A percentile compares a stretch with the other conserved stretches of the same genome.
Conservation (phyloP, 306 rosid genomes). For the Argentina anserina region DNA sequence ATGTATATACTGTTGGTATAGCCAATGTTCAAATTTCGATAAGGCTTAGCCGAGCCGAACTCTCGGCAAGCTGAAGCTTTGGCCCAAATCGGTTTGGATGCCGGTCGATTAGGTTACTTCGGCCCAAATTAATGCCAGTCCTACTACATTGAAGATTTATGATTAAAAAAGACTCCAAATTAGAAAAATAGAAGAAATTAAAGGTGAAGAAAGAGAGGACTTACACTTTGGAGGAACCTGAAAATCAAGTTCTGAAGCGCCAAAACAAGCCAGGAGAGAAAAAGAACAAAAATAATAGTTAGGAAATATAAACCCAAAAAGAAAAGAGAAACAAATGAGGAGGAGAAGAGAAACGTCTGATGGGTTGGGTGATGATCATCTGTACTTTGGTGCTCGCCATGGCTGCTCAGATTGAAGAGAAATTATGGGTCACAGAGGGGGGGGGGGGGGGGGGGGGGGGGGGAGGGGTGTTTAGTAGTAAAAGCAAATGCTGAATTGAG, state of each 20-base stretch:
- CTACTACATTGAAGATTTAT: too few relatives aligned
- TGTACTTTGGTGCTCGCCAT: slow-evolving; percentile 97
- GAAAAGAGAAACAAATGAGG: neutral
- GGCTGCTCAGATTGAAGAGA: slow-evolving; percentile 27
- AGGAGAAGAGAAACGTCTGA: slow-evolving; percentile 35
- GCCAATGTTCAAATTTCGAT: too few relatives aligned
- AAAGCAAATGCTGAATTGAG: too few relatives aligned
- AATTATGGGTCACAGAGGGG: neutral
- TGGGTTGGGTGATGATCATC: slow-evolving; percentile 95
- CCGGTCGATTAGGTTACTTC: too few relatives aligned
- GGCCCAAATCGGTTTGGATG: too few relatives aligned
- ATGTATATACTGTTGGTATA: too few relatives aligned
- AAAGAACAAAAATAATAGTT: neutral
- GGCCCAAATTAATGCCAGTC: too few relatives aligned
- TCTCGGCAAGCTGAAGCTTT: too few relatives aligned
- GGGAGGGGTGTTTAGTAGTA: too few relatives aligned
- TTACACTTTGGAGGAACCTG: slow-evolving; percentile 88
- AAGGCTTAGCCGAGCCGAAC: too few relatives aligned
- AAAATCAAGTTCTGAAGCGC: slow-evolving; percentile 73
- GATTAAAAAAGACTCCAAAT: slow-evolving; percentile 5
- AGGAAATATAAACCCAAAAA: neutral
- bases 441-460: neutral
- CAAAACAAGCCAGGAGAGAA: neutral
- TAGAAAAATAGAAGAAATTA: neutral
- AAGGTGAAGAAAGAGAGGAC: slow-evolving; percentile 4